Evolutionary conservation across 2,329 filamentous ascomycete genomes (phyloP), one percentile per base, ranked within the genome.

Genomic region (Claviceps pusilla): DNA sequence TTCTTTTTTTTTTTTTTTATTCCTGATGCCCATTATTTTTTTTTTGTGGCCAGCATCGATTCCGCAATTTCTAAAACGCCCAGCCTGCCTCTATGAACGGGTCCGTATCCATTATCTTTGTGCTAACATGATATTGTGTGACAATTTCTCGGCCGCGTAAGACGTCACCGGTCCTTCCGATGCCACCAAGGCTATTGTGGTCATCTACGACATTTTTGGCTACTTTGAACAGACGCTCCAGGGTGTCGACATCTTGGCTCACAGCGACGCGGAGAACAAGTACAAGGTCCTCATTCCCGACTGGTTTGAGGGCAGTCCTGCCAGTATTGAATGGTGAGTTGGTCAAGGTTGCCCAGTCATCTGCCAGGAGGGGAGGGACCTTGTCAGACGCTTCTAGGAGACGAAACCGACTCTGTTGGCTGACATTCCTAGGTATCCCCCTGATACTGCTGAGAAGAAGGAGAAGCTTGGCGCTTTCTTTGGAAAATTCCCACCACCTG

Each of bases 251-350:
- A 86, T 80, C 60, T 71, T 85, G 29, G 74, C 79, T 48, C 71
- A 71, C 48, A 72, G 74, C 57, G 74, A 79, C 62, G 64, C 72
- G 67, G 76, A 71, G 69, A 78, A 73, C 67, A 80, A 86, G 64
- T 93, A 94, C 74, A 83, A 82, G 61, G 87, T 95, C 60, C 89
- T 90, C 71, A 90, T 96, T 59, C 90, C 90, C 33, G 90, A 96
- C 71, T 91, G 87, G 77, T 95, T 95, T 73, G 78, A 86, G 57
- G 89, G 87, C 66, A 76, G 79, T 59, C 85, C 87, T 2, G 71
- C 70, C 62, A 69, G 73, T 51, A 75, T 82, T 66, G 73, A 72
- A 63, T 69, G 76, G 78, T 68, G 59, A 61, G 62, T 60, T 16
- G 11, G 16, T 24, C n/a, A 24, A 11, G n/a, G 19, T 37, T 9